A percentile compares a stretch with the other conserved stretches of the same genome.
These are phyloP conservation scores for Pholiota molesta DNA, from an alignment of 768 basidiomycete genomes.

Conservation along the genomic window DNA sequence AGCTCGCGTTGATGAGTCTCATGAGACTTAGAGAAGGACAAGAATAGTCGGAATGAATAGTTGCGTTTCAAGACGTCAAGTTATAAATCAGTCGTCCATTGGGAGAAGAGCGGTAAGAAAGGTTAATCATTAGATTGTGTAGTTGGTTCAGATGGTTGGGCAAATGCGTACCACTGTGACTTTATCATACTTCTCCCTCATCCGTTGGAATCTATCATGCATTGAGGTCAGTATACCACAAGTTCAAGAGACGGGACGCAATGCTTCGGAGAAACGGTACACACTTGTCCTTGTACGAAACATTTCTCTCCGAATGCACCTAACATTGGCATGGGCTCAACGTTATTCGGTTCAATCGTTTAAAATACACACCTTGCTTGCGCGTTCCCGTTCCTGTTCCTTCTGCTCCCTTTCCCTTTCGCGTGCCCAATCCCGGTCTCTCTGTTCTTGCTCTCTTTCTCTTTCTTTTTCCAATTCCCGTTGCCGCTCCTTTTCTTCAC, in stretches of 20 bases:
- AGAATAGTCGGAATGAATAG: neutral
- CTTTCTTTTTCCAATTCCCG: neutral
- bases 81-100: neutral
- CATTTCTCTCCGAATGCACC: slow-evolving; percentile 18
- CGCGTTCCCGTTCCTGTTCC: slow-evolving; percentile 12
- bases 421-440: slow-evolving; percentile 4
- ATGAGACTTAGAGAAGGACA: slow-evolving; percentile 32
- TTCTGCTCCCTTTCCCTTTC: slow-evolving; percentile 7
- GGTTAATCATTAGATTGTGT: slow-evolving; percentile 2
- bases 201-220: slow-evolving; percentile 42
- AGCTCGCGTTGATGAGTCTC: slow-evolving; percentile 41
- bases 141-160: neutral
- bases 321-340: neutral
- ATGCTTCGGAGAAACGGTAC: slow-evolving; percentile 5
- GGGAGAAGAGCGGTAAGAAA: neutral
- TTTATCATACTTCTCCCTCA: slow-evolving; percentile 50
- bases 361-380: neutral
- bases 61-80: neutral
- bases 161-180: slow-evolving; percentile 39
- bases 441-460: slow-evolving; percentile 3
- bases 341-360: neutral
- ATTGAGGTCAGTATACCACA: neutral
- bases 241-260: slow-evolving; percentile 2
- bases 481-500: slow-evolving; percentile 3
- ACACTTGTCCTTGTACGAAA: slow-evolving; percentile 36